phyloP scores from a whole-genome alignment of 345 rosid species.

The Trapa bicornis region DNA sequence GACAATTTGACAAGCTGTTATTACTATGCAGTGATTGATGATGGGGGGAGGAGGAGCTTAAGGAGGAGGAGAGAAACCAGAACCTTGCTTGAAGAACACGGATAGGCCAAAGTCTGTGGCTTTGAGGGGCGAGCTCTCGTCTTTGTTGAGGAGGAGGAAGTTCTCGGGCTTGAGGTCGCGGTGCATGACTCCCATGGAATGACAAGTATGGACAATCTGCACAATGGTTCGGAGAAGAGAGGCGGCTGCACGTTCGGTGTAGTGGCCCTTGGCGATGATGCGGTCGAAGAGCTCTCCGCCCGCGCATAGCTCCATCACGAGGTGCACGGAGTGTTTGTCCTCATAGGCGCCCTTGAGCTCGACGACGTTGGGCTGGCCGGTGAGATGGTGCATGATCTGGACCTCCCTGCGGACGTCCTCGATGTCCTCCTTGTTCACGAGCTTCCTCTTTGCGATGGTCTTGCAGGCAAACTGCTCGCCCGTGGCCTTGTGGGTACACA shows the following conservation, averaged over 20 bases:
- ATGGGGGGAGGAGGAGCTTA: too few species aligned
- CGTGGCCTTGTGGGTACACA: constrained; percentile 58
- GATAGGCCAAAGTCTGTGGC: constrained; percentile 90
- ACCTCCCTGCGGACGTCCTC: constrained; percentile 92
- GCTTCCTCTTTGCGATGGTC: constrained; percentile 78
- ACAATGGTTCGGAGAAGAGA: constrained; percentile 74
- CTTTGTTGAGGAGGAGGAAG: constrained; percentile 63
- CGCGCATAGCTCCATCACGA: constrained; percentile 91
- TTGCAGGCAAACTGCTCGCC: constrained; percentile 85
- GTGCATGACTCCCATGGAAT: constrained; percentile 91
- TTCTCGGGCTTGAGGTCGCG: constrained; percentile 96
- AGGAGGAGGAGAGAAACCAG: too few species aligned
- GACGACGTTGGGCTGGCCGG: constrained; percentile 80
- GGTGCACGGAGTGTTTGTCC: constrained; percentile 84
- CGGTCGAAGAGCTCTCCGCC: constrained; percentile 90
- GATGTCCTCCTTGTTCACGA: constrained; percentile 76
- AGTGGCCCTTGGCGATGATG: constrained; percentile 88
- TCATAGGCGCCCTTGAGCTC: constrained; percentile 92
- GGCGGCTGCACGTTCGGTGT: constrained; percentile 84
- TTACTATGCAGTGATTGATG: too few species aligned
- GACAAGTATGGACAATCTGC: constrained; percentile 77
- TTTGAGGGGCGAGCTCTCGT: constrained; percentile 73
- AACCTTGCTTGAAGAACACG: constrained; percentile 76
- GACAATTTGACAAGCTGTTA: too few species aligned
- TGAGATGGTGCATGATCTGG: constrained; percentile 85